These are phyloP conservation scores for Castanospermum australe DNA, from an alignment of 306 rosid genomes.

Conservation along the genomic window DNA sequence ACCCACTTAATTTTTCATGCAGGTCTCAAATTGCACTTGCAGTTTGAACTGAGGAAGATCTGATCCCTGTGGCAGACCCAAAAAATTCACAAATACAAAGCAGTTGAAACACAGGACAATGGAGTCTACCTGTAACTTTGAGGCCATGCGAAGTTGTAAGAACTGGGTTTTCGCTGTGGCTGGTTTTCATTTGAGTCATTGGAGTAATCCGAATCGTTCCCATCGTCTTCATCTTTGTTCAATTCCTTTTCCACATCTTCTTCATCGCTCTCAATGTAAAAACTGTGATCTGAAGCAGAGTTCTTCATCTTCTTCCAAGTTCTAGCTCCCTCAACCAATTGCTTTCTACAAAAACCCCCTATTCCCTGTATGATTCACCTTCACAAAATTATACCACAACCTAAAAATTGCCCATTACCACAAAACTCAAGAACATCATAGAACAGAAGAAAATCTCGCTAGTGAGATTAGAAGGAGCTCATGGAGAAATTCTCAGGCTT, in stretches of 20 bases:
- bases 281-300: conserved; percentile 59
- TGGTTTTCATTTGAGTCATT: conserved; percentile 39
- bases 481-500: background rate
- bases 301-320: conserved; percentile 57
- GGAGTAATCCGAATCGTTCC: conserved; percentile 65
- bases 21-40: background rate
- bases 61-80: background rate
- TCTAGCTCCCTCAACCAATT: background rate
- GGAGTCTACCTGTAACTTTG: conserved; percentile 74
- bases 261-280: conserved; percentile 65
- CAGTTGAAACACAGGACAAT: background rate
- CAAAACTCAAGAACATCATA: background rate
- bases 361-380: background rate
- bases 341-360: conserved; percentile 13
- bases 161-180: conserved; percentile 50
- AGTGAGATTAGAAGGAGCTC: background rate
- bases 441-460: background rate
- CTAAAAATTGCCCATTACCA: background rate
- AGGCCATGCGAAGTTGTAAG: conserved; percentile 77
- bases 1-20: no score
- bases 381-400: background rate
- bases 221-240: conserved; percentile 40
- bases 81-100: background rate
- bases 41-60: background rate
- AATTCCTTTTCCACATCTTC: conserved; percentile 60